Base-by-base conservation (phyloP, 192 early-diverging fungal genomes). In the Mortierella alpina region DNA sequence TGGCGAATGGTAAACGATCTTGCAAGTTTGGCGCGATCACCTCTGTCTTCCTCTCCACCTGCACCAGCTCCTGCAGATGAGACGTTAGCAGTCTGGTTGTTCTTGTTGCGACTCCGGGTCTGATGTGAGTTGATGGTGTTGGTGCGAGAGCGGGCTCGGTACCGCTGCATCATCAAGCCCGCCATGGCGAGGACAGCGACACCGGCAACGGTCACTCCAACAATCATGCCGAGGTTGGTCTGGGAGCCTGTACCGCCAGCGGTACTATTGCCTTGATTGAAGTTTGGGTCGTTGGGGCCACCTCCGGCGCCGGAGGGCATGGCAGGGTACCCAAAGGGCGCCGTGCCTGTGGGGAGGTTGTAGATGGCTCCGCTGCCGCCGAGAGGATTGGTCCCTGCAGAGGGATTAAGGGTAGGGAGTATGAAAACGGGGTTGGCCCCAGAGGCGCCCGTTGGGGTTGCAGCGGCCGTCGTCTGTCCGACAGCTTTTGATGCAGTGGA, bases 1-100 rank as follows among this genome's bases (percentile, higher is more conserved):
- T 50, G 48, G 22, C 77, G 77, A 60, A 80, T 80, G 18, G 77
- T 80, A 60, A 80, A 80, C 7, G 77, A 80, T 22, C 68, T 80
- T 45, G 77, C 77, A 6, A 80, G 59, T 54, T 80, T 80, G 66
- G 70, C 53, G 13, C 40, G 39, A n/a, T 80, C 77, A 0, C 65
- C 77, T 17, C 77, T 63, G 6, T 67, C 60, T 0, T 60, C 65
- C 20, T 77, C 72, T n/a, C 54, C 63, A 7, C 52, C 73, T 1
- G 52, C 64, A n/a, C 48, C 20, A 11, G 66, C 42, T 2, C 48
- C 13, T n/a, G 17, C 18, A 31, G 31, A 31, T 46, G 7, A 11
- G 51, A 5, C 48, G 20, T 14, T n/a, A 5, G 15, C 50, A 22
- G 73, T 41, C 39, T 57, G 60, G 46, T 59, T 65, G 58, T 70